Evolutionary conservation across 805 yeast genomes (phyloP), one percentile per base, ranked within the genome.

Genomic region (Yarrowia sp.): DNA sequence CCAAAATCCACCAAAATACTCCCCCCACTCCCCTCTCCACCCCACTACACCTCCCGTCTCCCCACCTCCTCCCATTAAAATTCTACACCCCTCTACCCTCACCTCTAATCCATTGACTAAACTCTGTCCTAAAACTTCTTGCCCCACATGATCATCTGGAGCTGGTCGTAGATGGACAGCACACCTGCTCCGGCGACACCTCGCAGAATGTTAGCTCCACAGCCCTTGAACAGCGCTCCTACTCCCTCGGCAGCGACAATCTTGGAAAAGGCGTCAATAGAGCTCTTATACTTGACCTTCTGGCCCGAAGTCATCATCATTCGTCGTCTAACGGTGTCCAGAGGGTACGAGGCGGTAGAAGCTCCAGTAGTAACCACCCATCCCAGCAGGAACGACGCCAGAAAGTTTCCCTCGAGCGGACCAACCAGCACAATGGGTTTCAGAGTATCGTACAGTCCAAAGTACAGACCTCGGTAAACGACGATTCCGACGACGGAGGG

Each of bases 111-210:
- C 38, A 36, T 36, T 36, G 10, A 36, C 38, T 36, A 10, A 8
- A 10, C 10, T 36, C 38, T 8, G 10, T 15, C 11, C 15, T 73
- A 67, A 88, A 91, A 92, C 85, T 92, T 91, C 91, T 92, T 92
- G 84, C 98, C 98, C 84, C 92, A 92, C 78, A 93, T 71, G 87
- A 92, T 88, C 85, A 92, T 83, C 86, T 92, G 97, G 82, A 92
- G 86, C 86, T 92, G 97, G 84, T 93, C 98, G 87, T 93, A 92
- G 87, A 93, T 80, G 86, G 98, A 92, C 83, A 92, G 91, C 79
- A 93, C 98, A 90, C 97, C 97, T 81, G 98, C 98, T 89, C 97
- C 97, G 83, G 98, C 98, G 81, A 92, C 97, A 91, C 97, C 97
- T 89, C 98, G 92, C 84, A 92, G 88, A 88, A 92, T 92, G 94